Conservation (phyloP, 2,329 filamentous ascomycete species). For the Sarocladium brachiariae region DNA sequence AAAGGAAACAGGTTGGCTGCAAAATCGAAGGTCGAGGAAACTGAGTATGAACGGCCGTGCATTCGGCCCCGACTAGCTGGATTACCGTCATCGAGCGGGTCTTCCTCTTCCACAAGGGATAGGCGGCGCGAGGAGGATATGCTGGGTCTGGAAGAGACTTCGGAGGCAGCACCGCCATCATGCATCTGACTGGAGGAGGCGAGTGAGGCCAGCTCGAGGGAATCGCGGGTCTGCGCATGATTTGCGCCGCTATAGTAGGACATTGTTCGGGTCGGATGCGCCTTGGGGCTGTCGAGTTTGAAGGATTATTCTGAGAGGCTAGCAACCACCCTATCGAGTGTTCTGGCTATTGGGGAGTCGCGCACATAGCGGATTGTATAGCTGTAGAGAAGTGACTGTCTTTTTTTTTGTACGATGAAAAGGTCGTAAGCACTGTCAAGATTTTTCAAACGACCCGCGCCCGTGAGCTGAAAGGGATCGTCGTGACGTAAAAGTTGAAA, state of each 20-base stretch:
- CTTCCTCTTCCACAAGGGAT: slow-evolving; percentile 75
- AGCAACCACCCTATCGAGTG: neutral
- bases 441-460: too few relatives aligned
- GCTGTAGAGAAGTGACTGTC: neutral
- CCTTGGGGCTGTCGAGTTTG: neutral
- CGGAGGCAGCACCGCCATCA: slow-evolving; percentile 41
- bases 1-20: slow-evolving; percentile 88
- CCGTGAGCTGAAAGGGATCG: slow-evolving; percentile 4
- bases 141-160: slow-evolving; percentile 72
- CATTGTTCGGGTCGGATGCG: neutral
- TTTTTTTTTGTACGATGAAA: neutral
- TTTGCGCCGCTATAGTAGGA: slow-evolving; percentile 21
- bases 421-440: neutral
- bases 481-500: slow-evolving; percentile 2
- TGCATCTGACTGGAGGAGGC: slow-evolving; percentile 64
- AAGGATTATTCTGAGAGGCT: neutral
- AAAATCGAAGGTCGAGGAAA: slow-evolving; percentile 93
- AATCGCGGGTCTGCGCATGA: slow-evolving; percentile 64
- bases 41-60: slow-evolving; percentile 68
- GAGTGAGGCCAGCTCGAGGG: slow-evolving; percentile 90
- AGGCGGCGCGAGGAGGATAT: slow-evolving; percentile 87
- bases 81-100: slow-evolving; percentile 60
- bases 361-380: neutral
- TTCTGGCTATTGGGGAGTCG: neutral
- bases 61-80: slow-evolving; percentile 29